phyloP scores from a whole-genome alignment of 2,329 filamentous ascomycete species.

The Curvularia eragrostidis region DNA sequence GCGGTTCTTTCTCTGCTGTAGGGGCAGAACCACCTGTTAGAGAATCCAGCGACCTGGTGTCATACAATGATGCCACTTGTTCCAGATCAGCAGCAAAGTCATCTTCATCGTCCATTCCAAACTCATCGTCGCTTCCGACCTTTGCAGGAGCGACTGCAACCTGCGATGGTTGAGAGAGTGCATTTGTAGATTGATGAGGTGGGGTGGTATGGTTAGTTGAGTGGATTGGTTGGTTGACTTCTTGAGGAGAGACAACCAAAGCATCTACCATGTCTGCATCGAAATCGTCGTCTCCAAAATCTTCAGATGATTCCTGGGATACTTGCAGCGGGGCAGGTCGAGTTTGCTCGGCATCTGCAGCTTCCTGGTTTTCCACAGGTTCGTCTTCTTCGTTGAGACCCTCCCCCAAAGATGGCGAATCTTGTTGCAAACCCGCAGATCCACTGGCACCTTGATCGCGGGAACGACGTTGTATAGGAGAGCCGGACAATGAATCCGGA shows the following conservation, averaged over 20 bases:
- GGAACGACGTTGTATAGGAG: conserved; percentile 41
- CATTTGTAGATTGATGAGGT: conserved; percentile 19
- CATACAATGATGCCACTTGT: conserved; percentile 63
- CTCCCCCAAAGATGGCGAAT: conserved; percentile 8
- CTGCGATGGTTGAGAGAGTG: conserved; percentile 1
- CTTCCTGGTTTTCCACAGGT: conserved; percentile 11
- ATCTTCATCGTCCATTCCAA: conserved; percentile 56
- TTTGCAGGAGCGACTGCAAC: conserved; percentile 8
- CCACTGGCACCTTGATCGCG: conserved; percentile 22
- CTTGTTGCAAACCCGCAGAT: conserved; percentile 16
- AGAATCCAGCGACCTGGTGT: conserved; percentile 49
- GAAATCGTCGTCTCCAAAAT: conserved; percentile 47
- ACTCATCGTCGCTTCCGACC: conserved; percentile 53
- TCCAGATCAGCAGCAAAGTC: conserved; percentile 65
- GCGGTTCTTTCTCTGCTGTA: conserved; percentile 1
- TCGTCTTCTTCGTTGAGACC: conserved; percentile 13
- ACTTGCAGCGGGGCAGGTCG: conserved; percentile 9
- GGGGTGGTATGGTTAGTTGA: conserved; percentile 12
- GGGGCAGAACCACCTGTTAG: conserved; percentile 10
- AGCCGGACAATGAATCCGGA: conserved; percentile 28
- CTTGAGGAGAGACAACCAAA: conserved; percentile 32
- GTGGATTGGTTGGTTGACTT: conserved; percentile 9
- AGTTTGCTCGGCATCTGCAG: neutral
- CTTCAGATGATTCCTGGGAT: conserved; percentile 41
- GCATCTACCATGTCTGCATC: conserved; percentile 45